phyloP scores from a whole-genome alignment of 164 flowering plant genomes.

The Piper longum region DNA sequence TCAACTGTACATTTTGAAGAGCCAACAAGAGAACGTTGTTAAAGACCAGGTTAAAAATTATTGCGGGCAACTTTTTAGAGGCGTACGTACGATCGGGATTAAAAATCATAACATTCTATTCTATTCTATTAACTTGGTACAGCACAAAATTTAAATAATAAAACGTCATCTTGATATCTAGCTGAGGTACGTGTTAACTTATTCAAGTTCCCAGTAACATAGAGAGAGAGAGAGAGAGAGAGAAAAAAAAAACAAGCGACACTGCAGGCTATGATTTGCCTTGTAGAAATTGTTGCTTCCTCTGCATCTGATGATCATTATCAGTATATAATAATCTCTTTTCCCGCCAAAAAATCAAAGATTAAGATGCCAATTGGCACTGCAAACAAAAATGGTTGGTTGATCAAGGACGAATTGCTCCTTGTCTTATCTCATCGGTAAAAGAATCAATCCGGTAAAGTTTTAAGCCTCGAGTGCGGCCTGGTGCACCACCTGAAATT shows the following conservation, averaged over 20 bases:
- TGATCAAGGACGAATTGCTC: slow-evolving; percentile 1
- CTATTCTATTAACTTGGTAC: too few species aligned
- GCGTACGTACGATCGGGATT: too few species aligned
- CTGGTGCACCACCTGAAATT: slow-evolving; percentile 84
- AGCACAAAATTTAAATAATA: too few species aligned
- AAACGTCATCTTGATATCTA: not conserved
- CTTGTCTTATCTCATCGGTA: slow-evolving; percentile 20
- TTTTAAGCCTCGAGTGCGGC: slow-evolving; percentile 71
- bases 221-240: too few species aligned
- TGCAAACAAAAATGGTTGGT: not conserved
- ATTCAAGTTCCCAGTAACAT: not conserved
- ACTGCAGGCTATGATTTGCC: not conserved
- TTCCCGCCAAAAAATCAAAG: not conserved
- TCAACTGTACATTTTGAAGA: too few species aligned
- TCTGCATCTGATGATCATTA: not conserved
- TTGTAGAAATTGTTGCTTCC: not conserved
- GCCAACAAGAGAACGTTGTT: too few species aligned
- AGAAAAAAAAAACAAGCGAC: not conserved
- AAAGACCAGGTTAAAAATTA: too few species aligned
- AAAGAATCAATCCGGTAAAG: slow-evolving; percentile 27
- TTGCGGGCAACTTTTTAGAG: too few species aligned
- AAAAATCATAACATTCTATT: too few species aligned
- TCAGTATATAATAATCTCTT: not conserved
- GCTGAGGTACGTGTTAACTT: not conserved
- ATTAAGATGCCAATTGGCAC: slow-evolving; percentile 1